Evolutionary conservation across 202 grass and related monocot genomes (phyloP), one percentile per base, ranked within the genome.

Genomic region (Tripidium arundinaceum): DNA sequence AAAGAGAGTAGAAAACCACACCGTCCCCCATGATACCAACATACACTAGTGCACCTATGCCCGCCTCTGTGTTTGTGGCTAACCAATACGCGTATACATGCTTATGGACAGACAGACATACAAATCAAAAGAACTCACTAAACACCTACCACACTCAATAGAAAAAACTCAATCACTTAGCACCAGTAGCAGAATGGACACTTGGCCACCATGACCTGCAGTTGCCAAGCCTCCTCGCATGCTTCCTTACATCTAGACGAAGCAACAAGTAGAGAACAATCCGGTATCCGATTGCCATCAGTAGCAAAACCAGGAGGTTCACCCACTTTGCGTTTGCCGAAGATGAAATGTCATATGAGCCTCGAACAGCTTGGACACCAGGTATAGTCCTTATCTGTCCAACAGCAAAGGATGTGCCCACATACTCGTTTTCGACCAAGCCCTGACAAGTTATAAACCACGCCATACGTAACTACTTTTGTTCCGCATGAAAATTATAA

Each of bases 351-450:
- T 75, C 29, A 63, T 93, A 98, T 7, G 95, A 94, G 25, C 92
- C 94, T 52, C 86, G 79, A 11, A 98, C 95, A 2, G 95, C 95
- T 75, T 94, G 92, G 31, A 93, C 76, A 45, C 95, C 92, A 4
- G 95, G 87, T 86, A 98, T 98, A 2, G 79, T 86, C 60, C 95
- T 93, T 15, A 94, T 88, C 72, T 94, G 74, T 29, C 95, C 95
- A 15, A 98, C 95, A 0, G 95, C 92, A 38, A 98, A 98, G 18
- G 91, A 93, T 45, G 92, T 91, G 9, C 88, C 90, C 0, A 94
- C 64, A 10, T 98, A 98, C 68, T 98, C 95, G 11, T 98, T 98
- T 85, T 98, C 95, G 2, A 98, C 78, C 80, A 98, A 83, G 6
- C 95, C 95, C 95, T 98, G 84, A 31, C 68, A 27, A 67, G 76